Conservation (phyloP, 495 filamentous ascomycete genomes). For the Symbiotaphrina buchneri region DNA sequence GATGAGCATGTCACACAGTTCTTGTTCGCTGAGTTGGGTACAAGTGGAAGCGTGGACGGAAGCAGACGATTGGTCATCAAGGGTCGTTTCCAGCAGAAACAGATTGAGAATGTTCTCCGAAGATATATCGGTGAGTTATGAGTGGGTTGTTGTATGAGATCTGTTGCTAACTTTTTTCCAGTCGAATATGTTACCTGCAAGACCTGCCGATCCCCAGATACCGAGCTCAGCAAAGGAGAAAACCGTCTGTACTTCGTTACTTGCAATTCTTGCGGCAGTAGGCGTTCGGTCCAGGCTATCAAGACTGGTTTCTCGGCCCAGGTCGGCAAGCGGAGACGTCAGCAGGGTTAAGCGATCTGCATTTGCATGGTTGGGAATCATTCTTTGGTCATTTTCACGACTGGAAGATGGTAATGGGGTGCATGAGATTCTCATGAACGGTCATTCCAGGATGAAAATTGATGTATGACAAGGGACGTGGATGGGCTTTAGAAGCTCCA, state of each 20-base stretch:
- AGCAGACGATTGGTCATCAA: constrained; percentile 88
- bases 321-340: constrained; percentile 80
- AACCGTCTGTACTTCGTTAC: constrained; percentile 80
- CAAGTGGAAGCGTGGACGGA: constrained; percentile 83
- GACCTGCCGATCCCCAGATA: constrained; percentile 85
- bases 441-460: too few species aligned
- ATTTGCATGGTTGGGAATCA: too few species aligned
- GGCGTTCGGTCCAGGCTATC: constrained; percentile 87
- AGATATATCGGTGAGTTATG: constrained; percentile 67
- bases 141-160: constrained; percentile 3
- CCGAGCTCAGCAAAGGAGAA: constrained; percentile 93
- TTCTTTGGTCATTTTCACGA: too few species aligned
- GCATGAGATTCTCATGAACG: too few species aligned
- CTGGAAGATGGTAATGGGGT: too few species aligned
- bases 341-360: constrained; percentile 11
- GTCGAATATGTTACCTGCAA: constrained; percentile 98
- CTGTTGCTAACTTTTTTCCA: constrained; percentile 10
- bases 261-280: constrained; percentile 72
- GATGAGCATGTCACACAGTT: constrained; percentile 96
- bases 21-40: constrained; percentile 94
- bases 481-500: too few species aligned
- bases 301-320: constrained; percentile 99
- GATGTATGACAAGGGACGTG: too few species aligned
- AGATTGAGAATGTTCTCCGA: constrained; percentile 85
- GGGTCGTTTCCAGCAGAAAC: constrained; percentile 95